Evolutionary conservation across 139 green algal species (phyloP), one percentile per base, ranked within the genome.

Genomic region (Pleodorina starrii): DNA sequence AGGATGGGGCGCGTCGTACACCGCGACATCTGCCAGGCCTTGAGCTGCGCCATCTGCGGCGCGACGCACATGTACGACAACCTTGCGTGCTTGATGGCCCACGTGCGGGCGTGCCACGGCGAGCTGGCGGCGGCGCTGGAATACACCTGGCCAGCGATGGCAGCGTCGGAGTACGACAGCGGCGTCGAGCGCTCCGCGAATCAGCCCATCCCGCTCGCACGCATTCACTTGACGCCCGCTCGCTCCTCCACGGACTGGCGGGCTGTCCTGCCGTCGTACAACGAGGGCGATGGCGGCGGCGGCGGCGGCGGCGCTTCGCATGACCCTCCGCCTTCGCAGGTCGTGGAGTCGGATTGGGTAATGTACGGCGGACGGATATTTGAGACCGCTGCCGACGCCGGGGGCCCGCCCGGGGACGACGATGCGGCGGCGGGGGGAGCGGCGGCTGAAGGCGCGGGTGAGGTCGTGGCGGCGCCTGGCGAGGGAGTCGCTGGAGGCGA

Each of bases 71-170:
- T 14, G 38, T 80, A 80, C 72, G 72, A 80, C 40, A 80, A 57
- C 42, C 72, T 80, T 5, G 72, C 72, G 4, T 57, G 72, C 72
- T 21, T 80, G 40, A 80, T 80, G 72, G 72, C 72, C 40, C 72
- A 80, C 42, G 23, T 80, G 0, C 43, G 72, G 23, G 23, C 40
- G 0, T 80, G 72, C 27, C 72, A 80, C 17, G 35, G 72, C 23
- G 40, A 80, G 72, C 43, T 80, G 27, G 16, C 40, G 19, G 72
- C 42, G 10, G 72, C 42, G 0, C 16, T 80, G 43, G 32, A 42
- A 2, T 80, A 59, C 38, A 35, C 35, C 42, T 16, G 43, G 3
- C 40, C 5, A 32, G 38, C 1, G 17, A 46, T 23, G 19, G 63
- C 63, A 6, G 63, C 63, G 63, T 17, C 27, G 63, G 63, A 40